Base-by-base conservation (phyloP, 139 green algal genomes). In the Marvania coccoides region DNA sequence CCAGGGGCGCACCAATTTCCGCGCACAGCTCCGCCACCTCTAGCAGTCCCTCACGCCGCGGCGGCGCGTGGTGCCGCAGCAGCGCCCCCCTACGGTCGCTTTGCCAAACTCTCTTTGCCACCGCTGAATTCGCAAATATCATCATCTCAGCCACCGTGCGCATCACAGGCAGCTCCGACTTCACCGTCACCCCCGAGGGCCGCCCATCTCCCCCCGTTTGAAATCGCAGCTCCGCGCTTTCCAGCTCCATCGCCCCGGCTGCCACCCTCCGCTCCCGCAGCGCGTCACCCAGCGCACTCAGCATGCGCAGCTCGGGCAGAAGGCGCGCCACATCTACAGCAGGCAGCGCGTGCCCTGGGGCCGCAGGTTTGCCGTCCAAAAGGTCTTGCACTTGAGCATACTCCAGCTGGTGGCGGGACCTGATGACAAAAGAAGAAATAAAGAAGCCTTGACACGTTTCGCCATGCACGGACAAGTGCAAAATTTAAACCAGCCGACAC, bases 61-160 rank as follows among this genome's bases (percentile, higher is more conserved):
- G 87, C 38, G 77, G 71, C 30, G 81, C 73, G 72, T 96, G 89
- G 23, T 81, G 77, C 23, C 89, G 84, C 76, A 96, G 78, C 67
- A 96, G 69, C 8, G 81, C 74, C 58, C 77, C 83, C 6, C 70
- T 58, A 2, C 87, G 82, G 76, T 93, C 95, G 36, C 77, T 66
- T 0, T 61, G 6, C 37, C 90, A 65, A 9, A 93, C 93, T 66
- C 88, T 82, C 33, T 85, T 69, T 5, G 88, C 92, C 15, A 95
- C 88, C 6, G 87, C 80, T 0, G 88, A 63, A 58, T 98, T 97
- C 58, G 90, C 92, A 24, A 95, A 58, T 23, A 98, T 76, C 92
- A 97, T 97, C 83, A 95, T 91, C 83, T 97, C 93, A 69, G 96
- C 91, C 56, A 98, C 89, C 83, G 97, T 96, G 40, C 94, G 95